Conservation (phyloP, 2,329 filamentous ascomycete species). For the Fusarium vanettenii region DNA sequence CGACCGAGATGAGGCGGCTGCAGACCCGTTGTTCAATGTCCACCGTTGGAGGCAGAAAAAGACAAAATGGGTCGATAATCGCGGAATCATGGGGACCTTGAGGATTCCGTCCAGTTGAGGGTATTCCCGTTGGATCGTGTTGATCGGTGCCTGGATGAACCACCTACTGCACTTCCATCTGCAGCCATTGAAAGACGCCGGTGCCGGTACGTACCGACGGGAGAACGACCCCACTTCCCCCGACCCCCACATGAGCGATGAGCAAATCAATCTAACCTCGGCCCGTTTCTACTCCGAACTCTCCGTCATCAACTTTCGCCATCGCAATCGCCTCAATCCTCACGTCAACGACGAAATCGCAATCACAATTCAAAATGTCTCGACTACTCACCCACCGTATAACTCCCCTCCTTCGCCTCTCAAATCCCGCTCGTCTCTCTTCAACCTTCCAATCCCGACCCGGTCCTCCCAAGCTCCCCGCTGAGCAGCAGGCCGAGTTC, state of each 20-base stretch:
- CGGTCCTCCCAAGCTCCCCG: slow-evolving; percentile 85
- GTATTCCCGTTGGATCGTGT: slow-evolving; percentile 5
- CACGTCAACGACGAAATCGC: not conserved
- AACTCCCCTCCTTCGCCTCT: slow-evolving; percentile 18
- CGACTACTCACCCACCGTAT: slow-evolving; percentile 35
- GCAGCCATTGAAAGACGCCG: not conserved
- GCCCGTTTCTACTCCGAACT: slow-evolving; percentile 33
- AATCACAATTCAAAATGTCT: slow-evolving; percentile 26
- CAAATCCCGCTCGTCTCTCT: slow-evolving; percentile 44
- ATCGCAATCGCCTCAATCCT: not conserved
- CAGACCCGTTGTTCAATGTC: not conserved
- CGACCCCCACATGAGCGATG: not conserved
- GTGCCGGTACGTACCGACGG: slow-evolving; percentile 3
- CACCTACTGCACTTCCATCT: not conserved
- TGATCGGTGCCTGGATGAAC: not conserved
- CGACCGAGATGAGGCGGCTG: slow-evolving; percentile 29
- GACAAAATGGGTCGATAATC: slow-evolving; percentile 4
- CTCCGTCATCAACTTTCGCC: slow-evolving; percentile 12
- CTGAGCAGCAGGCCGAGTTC: slow-evolving; percentile 90
- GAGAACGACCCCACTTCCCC: not conserved
- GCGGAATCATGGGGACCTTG: not conserved
- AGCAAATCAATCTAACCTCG: slow-evolving; percentile 29
- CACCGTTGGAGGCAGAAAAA: not conserved
- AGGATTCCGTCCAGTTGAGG: slow-evolving; percentile 7
- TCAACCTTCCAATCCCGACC: slow-evolving; percentile 66